Percentiles rank a stretch among this genome's conserved stretches.
Conservation (phyloP, 2,329 filamentous ascomycete genomes). For the Nothophoma quercina region DNA sequence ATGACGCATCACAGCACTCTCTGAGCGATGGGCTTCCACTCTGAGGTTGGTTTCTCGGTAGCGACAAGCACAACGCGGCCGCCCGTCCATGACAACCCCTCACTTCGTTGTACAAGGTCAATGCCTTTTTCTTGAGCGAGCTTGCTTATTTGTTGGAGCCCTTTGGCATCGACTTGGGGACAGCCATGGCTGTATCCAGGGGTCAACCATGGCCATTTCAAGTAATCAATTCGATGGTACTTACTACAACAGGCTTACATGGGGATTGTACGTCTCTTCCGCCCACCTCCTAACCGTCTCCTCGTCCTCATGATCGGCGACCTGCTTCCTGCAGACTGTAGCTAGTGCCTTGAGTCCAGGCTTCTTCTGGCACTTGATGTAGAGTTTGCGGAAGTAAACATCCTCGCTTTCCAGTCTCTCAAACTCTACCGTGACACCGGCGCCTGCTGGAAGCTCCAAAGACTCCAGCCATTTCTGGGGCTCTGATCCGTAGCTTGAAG, state of each 20-base stretch:
- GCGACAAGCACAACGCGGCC: constrained; percentile 51
- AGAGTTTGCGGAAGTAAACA: constrained; percentile 51
- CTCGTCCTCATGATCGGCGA: constrained; percentile 35
- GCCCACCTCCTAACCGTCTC: constrained; percentile 40
- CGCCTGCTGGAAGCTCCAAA: constrained; percentile 31
- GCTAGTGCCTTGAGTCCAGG: constrained; percentile 39
- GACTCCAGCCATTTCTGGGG: constrained; percentile 50
- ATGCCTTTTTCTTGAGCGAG: constrained; percentile 35
- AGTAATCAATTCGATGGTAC: constrained; percentile 21
- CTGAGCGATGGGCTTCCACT: constrained; percentile 49
- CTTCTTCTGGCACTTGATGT: constrained; percentile 45
- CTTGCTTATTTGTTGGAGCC: constrained; percentile 31
- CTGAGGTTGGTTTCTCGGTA: constrained; percentile 46
- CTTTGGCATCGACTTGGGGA: constrained; percentile 27
- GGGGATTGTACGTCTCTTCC: constrained; percentile 45
- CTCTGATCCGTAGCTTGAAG: constrained; percentile 33
- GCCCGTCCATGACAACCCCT: constrained; percentile 42
- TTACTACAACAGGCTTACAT: constrained; percentile 54
- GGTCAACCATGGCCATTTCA: background rate
- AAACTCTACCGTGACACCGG: constrained; percentile 38
- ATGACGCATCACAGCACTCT: constrained; percentile 33
- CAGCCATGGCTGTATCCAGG: constrained; percentile 35
- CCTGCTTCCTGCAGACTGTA: constrained; percentile 33
- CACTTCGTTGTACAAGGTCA: constrained; percentile 19
- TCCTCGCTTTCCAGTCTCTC: constrained; percentile 43